Percentiles rank a stretch among this genome's conserved stretches.
phyloP scores from a whole-genome alignment of 2,329 filamentous ascomycete species.

The Talaromyces albobiverticillius region DNA sequence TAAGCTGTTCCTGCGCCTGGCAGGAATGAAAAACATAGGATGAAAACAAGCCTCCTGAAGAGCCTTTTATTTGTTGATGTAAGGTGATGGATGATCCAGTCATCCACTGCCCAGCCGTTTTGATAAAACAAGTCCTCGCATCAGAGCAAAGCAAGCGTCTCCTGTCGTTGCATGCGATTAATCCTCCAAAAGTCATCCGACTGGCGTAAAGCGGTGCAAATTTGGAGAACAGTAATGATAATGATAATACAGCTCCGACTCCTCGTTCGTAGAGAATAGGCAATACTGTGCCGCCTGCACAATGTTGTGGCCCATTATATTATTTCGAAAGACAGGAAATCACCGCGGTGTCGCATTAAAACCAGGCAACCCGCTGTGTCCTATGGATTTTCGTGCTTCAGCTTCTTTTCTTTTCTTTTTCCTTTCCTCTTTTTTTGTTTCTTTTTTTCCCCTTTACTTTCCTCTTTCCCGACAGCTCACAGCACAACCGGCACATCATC shows the following conservation, averaged over 20 bases:
- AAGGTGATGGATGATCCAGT: slow-evolving; percentile 9
- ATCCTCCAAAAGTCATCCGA: neutral
- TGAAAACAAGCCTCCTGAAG: slow-evolving; percentile 3
- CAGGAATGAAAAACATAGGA: slow-evolving; percentile 2
- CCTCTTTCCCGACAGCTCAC: neutral
- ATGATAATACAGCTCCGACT: slow-evolving; percentile 11
- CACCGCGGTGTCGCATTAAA: neutral
- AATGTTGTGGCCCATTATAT: slow-evolving; percentile 10
- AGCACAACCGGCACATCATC: neutral
- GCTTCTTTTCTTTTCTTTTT: neutral
- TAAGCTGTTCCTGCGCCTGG: slow-evolving; percentile 16
- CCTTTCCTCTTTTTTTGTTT: neutral
- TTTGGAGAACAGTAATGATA: neutral
- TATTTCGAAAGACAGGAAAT: neutral
- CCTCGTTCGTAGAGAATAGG: slow-evolving; percentile 5
- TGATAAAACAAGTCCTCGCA: neutral
- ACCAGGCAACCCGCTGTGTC: neutral
- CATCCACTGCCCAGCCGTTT: slow-evolving; percentile 1
- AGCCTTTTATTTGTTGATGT: neutral
- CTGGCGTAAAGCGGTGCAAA: neutral
- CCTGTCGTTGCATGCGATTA: neutral
- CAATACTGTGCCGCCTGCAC: slow-evolving; percentile 17
- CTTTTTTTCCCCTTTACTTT: slow-evolving; percentile 3
- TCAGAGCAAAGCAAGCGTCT: neutral
- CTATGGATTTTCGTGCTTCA: neutral